Evolutionary conservation across 768 basidiomycete species (phyloP).

Genomic region (Xerocomellus amylosporus): DNA sequence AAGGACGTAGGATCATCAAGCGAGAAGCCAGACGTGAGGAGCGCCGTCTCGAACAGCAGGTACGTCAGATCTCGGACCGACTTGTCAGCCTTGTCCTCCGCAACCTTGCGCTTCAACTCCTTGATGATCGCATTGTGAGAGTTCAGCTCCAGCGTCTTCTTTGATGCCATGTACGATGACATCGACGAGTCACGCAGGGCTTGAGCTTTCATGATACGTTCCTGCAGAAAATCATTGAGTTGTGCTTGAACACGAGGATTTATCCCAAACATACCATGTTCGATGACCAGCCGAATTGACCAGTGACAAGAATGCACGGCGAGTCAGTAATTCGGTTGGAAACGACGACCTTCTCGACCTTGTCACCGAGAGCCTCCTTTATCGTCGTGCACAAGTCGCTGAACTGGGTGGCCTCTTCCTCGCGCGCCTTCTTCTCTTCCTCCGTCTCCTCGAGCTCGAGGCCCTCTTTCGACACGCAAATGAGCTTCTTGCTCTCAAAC

Average conservation of each 20-base stretch:
- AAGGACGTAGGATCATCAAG: slow-evolving; percentile 95
- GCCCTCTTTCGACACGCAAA: slow-evolving; percentile 98
- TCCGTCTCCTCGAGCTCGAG: slow-evolving; percentile 99
- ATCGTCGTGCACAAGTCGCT: slow-evolving; percentile 88
- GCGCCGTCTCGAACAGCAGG: slow-evolving; percentile 94
- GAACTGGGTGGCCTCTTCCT: slow-evolving; percentile 81
- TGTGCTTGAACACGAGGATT: not conserved
- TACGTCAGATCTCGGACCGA: slow-evolving; percentile 95
- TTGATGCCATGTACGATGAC: slow-evolving; percentile 99
- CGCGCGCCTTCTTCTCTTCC: slow-evolving; percentile 90
- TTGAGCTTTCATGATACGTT: slow-evolving; percentile 99
- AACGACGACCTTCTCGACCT: slow-evolving; percentile 98
- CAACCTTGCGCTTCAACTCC: slow-evolving; percentile 92
- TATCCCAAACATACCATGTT: slow-evolving; percentile 74
- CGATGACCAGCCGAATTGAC: slow-evolving; percentile 99
- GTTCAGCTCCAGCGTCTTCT: slow-evolving; percentile 98
- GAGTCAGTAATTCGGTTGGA: slow-evolving; percentile 98
- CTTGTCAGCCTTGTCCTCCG: slow-evolving; percentile 98
- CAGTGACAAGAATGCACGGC: slow-evolving; percentile 95
- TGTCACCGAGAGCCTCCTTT: slow-evolving; percentile 98
- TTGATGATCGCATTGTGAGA: slow-evolving; percentile 89
- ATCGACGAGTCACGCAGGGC: slow-evolving; percentile 94
- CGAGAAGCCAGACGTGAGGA: slow-evolving; percentile 93
- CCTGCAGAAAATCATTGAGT: slow-evolving; percentile 38
- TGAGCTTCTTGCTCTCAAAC: slow-evolving; percentile 95